Evolutionary conservation across 495 filamentous ascomycete species (phyloP).

Genomic region (Talaromyces nanjingensis): DNA sequence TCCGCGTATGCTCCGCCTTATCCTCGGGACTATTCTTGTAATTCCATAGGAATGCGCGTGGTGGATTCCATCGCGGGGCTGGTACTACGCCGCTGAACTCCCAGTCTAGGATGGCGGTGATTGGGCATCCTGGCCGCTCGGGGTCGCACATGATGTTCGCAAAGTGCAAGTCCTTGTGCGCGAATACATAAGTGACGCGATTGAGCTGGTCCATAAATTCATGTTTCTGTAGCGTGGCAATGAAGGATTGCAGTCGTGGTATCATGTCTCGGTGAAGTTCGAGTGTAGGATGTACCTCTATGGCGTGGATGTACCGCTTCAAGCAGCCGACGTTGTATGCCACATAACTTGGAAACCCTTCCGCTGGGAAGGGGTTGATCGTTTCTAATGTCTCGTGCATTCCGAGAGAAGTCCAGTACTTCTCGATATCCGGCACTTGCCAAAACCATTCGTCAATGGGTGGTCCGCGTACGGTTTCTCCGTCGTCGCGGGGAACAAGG

Average conservation of each 20-base stretch:
- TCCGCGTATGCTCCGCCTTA: conserved; percentile 16
- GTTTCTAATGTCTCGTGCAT: conserved; percentile 19
- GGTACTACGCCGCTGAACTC: conserved; percentile 30
- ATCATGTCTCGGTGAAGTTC: conserved; percentile 16
- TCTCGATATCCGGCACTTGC: conserved; percentile 18
- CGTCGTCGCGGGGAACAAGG: conserved; percentile 8
- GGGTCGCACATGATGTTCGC: conserved; percentile 28
- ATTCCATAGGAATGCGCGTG: conserved; percentile 25
- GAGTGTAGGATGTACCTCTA: conserved; percentile 19
- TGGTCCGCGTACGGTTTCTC: conserved; percentile 8
- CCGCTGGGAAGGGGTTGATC: conserved; percentile 6
- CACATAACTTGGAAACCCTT: conserved; percentile 12
- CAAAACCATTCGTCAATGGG: conserved; percentile 27
- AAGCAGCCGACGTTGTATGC: conserved; percentile 15
- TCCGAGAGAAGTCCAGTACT: conserved; percentile 17
- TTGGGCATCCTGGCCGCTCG: conserved; percentile 11
- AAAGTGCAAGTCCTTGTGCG: conserved; percentile 34
- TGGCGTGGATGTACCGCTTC: conserved; percentile 16
- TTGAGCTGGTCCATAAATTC: conserved; percentile 16
- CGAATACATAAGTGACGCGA: conserved; percentile 16
- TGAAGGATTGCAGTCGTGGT: conserved; percentile 17
- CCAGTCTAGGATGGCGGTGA: conserved; percentile 33
- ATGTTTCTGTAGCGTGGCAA: conserved; percentile 1
- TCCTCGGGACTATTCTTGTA: conserved; percentile 13
- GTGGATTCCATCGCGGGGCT: conserved; percentile 22